Evolutionary conservation across 2,329 filamentous ascomycete genomes (phyloP).

Genomic region (Calonectria henricotiae): DNA sequence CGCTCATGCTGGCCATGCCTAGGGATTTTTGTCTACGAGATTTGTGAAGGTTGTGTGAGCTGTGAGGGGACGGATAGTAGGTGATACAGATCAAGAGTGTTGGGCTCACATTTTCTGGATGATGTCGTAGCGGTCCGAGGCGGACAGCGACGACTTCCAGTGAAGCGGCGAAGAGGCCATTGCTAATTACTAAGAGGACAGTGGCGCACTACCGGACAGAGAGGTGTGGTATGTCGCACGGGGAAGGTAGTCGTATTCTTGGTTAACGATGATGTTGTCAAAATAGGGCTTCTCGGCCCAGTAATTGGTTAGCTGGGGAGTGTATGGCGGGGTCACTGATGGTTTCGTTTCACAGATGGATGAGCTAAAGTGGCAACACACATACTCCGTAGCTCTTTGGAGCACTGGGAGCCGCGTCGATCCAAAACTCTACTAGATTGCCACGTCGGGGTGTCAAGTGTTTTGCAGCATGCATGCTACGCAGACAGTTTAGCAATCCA

Average conservation of each 20-base stretch:
- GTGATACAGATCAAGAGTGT: not conserved
- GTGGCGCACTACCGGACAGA: not conserved
- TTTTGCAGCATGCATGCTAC: not conserved
- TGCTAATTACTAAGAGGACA: not conserved
- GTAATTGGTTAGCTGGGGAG: not conserved
- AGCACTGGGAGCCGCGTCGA: not conserved
- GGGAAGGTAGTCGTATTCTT: not conserved
- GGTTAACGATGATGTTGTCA: conserved; percentile 26
- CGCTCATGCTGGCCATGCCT: conserved; percentile 52
- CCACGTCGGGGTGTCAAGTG: not conserved
- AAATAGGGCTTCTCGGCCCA: not conserved
- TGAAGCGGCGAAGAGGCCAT: conserved; percentile 48
- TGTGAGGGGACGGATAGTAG: conserved; percentile 2
- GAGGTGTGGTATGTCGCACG: not conserved
- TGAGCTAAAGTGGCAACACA: conserved; percentile 14
- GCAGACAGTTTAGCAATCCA: too few relatives aligned
- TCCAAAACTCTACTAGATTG: conserved; percentile 13
- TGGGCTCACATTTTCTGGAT: conserved; percentile 68
- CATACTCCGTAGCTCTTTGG: not conserved
- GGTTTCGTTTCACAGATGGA: conserved; percentile 1
- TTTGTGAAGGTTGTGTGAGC: conserved; percentile 16
- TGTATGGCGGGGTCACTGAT: conserved; percentile 12
- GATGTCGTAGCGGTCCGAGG: conserved; percentile 74
- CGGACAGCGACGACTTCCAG: conserved; percentile 71
- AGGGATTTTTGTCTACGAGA: conserved; percentile 54